Evolutionary conservation across 2,329 filamentous ascomycete genomes (phyloP), one percentile per base, ranked within the genome.

Genomic region (Talaromyces sp.): DNA sequence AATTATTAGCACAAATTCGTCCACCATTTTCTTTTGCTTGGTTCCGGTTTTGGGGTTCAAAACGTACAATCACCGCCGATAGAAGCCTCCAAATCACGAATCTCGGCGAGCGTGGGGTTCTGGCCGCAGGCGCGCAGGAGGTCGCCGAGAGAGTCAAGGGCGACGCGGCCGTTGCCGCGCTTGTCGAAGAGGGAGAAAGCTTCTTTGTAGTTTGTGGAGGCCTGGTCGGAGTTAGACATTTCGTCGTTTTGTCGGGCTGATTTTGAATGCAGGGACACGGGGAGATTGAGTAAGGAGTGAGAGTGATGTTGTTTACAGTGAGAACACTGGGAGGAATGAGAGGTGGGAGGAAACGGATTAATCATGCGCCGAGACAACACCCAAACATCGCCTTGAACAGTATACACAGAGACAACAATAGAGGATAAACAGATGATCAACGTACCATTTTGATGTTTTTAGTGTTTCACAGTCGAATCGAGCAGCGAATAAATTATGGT

Each of bases 121-220:
- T 99, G 95, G 57, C 95, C 95, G 78, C 95, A 99, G 63, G 95
- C 95, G 77, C 95, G 91, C 71, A 99, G 88, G 67, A 99, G 87
- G 79, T 99, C 95, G 72, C 95, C 95, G 65, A 99, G 87, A 69
- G 89, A 90, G 71, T 94, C 90, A 78, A 93, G 85, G 47, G 90
- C 82, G 72, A 98, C 95, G 73, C 93, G 93, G 76, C 94, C 93
- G 78, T 92, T 96, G 77, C 95, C 95, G 80, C 95, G 94, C 89
- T 97, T 98, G 86, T 99, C 95, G 85, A 98, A 99, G 79, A 99
- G 91, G 74, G 93, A 93, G 83, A 99, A 99, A 73, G 95, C 95
- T 89, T 99, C 95, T 86, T 98, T 98, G 92, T 98, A 99, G 90
- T 99, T 98, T 84, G 94, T 98, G 68, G 87, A 87, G 77, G 87